phyloP scores from a whole-genome alignment of 164 flowering plant genomes.

The Chimonanthus salicifolius region DNA sequence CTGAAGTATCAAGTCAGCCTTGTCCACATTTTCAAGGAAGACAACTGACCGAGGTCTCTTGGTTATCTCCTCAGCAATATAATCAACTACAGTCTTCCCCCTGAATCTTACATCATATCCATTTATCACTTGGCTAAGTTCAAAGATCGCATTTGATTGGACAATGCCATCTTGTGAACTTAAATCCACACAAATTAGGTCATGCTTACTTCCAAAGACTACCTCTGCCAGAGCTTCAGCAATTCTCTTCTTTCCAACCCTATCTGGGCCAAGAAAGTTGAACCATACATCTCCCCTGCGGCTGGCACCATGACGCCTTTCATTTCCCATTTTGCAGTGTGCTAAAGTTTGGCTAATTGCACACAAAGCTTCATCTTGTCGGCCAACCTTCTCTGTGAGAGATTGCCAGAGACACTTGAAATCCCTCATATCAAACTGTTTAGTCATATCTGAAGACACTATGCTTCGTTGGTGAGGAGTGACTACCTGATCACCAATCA shows the following conservation, averaged over 20 bases:
- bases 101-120: conserved; percentile 38
- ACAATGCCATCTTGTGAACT: conserved; percentile 29
- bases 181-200: conserved; percentile 48
- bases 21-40: conserved; percentile 73
- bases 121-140: conserved; percentile 20
- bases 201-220: conserved; percentile 46
- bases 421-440: conserved; percentile 33
- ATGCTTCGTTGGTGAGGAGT: conserved; percentile 1
- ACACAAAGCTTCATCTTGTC: conserved; percentile 60
- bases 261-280: conserved; percentile 67
- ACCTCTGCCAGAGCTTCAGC: conserved; percentile 73
- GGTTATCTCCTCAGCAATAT: conserved; percentile 50
- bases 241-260: conserved; percentile 50
- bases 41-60: conserved; percentile 67
- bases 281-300: conserved; percentile 67
- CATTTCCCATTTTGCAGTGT: conserved; percentile 32
- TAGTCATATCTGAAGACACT: conserved; percentile 17
- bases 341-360: conserved; percentile 44
- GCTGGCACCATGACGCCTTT: conserved; percentile 30
- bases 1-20: conserved; percentile 57
- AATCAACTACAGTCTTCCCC: conserved; percentile 74
- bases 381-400: conserved; percentile 45
- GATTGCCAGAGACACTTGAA: conserved; percentile 46
- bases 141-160: conserved; percentile 16
- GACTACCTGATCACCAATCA: not conserved